Evolutionary conservation across 495 filamentous ascomycete genomes (phyloP).

Genomic region (Aspergillus conjunctus): DNA sequence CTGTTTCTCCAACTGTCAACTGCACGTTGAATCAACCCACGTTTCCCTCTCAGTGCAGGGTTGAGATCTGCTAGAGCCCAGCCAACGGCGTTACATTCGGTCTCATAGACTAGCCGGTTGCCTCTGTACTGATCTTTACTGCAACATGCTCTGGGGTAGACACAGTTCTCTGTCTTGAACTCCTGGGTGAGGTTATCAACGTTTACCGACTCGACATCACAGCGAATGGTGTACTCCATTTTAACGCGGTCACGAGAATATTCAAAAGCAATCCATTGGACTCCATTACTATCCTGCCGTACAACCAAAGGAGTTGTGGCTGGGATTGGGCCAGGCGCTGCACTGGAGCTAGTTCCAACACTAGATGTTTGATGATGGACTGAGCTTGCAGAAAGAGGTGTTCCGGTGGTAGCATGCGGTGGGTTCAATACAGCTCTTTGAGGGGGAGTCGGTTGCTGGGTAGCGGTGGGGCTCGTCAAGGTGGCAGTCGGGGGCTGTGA

Average conservation of each 20-base stretch:
- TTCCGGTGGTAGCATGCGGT: conserved; percentile 46
- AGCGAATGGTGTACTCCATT: conserved; percentile 99
- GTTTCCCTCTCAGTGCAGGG: conserved; percentile 84
- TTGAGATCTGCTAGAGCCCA: conserved; percentile 96
- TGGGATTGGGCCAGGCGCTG: conserved; percentile 97
- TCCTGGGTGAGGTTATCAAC: conserved; percentile 80
- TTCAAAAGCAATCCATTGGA: conserved; percentile 99
- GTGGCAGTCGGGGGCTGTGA: conserved; percentile 45
- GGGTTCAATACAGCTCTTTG: conserved; percentile 47
- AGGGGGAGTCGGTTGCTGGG: conserved; percentile 50
- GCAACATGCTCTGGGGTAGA: conserved; percentile 94
- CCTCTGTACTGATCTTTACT: conserved; percentile 93
- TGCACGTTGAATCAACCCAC: conserved; percentile 92
- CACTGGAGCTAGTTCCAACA: conserved; percentile 71
- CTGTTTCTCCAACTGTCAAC: conserved; percentile 99
- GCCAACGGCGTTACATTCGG: conserved; percentile 96
- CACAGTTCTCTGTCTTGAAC: conserved; percentile 97
- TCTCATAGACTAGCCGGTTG: conserved; percentile 94
- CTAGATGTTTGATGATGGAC: conserved; percentile 46
- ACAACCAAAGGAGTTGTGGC: conserved; percentile 95
- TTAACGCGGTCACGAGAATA: conserved; percentile 97
- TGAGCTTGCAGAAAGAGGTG: conserved; percentile 56
- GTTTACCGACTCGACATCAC: conserved; percentile 95
- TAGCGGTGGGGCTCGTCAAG: conserved; percentile 32
- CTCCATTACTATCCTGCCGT: conserved; percentile 91